Base-by-base conservation (phyloP, 257 asterid genomes). In the Rubia yunnanensis region DNA sequence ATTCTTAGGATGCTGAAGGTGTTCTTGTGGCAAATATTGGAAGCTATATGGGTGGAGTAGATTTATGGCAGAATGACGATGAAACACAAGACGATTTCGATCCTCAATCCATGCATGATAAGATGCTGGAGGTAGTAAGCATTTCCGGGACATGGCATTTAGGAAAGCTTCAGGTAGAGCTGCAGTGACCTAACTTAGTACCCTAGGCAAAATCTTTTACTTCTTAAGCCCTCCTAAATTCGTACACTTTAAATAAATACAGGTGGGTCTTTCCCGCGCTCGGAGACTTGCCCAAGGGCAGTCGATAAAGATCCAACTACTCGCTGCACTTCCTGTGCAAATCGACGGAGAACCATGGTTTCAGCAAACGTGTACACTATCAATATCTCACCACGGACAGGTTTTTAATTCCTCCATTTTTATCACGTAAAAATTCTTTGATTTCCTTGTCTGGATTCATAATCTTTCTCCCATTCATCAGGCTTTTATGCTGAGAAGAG, bases 71-170 rank as follows among this genome's bases (percentile, higher is more conserved):
- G 77, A 92, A 92, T 74, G 99, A 92, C 70, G 99, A 89, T 72
- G 97, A 92, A 77, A 83, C 71, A 63, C 79, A 79, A 64, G 99
- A 94, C 59, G 88, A 86, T 81, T 90, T 88, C 76, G 94, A 90
- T 77, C 99, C 97, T 72, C 99, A 94, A 73, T 94, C 97, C 36
- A 94, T 94, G 97, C 97, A 94, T 70, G 99, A 94, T 77, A 94
- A 81, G 81, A 82, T 94, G 77, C 99, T 94, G 30, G 99, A 94
- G 81, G 89, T 94, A 58, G 99, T 90, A 24, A 88, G 97, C 84
- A 94, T 94, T 80, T 94, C 99, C 38, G 97, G 99, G 65, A 83
- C 88, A 55, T 90, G 97, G 39, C 97, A 94, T 82, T 95, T 94
- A 64, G 99, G 99, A 64, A 90, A 88, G 84, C 95, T 94, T 76